A percentile compares a stretch with the other conserved stretches of the same genome.
Evolutionary conservation across 2,329 filamentous ascomycete genomes (phyloP).

Genomic region (Aspergillus pseudoviridinutans): DNA sequence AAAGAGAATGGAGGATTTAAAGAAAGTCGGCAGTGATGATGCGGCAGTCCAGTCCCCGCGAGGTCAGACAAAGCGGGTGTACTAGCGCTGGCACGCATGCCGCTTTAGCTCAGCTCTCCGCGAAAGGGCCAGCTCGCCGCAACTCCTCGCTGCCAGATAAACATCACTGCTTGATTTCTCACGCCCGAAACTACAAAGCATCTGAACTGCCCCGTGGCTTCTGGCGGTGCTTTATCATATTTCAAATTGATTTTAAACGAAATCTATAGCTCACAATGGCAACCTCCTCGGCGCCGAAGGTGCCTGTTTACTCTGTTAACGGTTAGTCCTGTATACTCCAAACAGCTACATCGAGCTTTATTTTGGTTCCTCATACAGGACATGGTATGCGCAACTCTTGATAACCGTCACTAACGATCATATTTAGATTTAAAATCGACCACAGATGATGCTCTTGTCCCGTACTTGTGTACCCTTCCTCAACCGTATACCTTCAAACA

Average conservation of each 20-base stretch:
- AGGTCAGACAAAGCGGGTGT: conserved; percentile 6
- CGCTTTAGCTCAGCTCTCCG: conserved; percentile 21
- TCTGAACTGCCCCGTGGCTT: not conserved
- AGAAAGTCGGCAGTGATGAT: not conserved
- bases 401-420: conserved; percentile 6
- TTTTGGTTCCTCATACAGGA: conserved; percentile 1
- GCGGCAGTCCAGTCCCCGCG: conserved; percentile 11
- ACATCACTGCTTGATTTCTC: not conserved
- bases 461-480: conserved; percentile 86
- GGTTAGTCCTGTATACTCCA: conserved; percentile 28
- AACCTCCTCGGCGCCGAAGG: conserved; percentile 32
- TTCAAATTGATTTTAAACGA: not conserved
- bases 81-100: conserved; percentile 12
- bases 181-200: not conserved
- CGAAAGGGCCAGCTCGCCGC: conserved; percentile 36
- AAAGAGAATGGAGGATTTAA: not conserved
- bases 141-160: conserved; percentile 16
- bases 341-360: not conserved
- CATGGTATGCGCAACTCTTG: not conserved
- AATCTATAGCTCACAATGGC: conserved; percentile 15
- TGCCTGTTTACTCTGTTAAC: conserved; percentile 44
- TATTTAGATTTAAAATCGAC: conserved; percentile 86
- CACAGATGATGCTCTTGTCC: conserved; percentile 87
- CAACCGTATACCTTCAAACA: conserved; percentile 63
- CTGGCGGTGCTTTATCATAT: not conserved